Evolutionary conservation across 805 yeast species (phyloP), one percentile per base, ranked within the genome.

Genomic region (Scheffersomyces stipitis): DNA sequence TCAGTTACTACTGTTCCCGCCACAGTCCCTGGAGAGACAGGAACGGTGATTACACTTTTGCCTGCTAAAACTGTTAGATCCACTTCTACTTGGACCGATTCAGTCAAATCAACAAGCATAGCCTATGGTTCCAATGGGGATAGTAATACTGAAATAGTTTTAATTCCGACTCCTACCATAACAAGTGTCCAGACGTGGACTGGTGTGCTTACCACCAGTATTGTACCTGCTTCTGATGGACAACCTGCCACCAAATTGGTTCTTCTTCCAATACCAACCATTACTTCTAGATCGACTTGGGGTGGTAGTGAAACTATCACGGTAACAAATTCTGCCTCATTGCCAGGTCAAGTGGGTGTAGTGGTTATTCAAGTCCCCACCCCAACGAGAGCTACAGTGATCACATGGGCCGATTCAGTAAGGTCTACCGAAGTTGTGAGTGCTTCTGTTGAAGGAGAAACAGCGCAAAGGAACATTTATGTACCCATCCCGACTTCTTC

Each of bases 21-120:
- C 15, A 15, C 45, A 15, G 35, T 31, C 2, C 41, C 36, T 14
- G 30, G 30, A 5, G 18, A 28, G 17, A 55, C 59, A 4, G 46
- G 37, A 31, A 52, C 58, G 3, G 53, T 18, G 52, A 49, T 15
- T 58, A 57, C 26, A 37, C 31, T 35, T 42, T 22, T 15, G 17
- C 34, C 5, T 24, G 37, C 10, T 8, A 42, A 24, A 9, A 37
- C 45, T 7, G 40, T 37, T 28, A 44, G 52, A 44, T 53, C n/a
- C n/a, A 26, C 26, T 5, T 15, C 14, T 10, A 34, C 37, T 13
- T 34, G 37, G 37, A 27, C 37, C 8, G 8, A 34, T 12, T 37
- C 31, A 7, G 31, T 40, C n/a, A 24, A 34, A 4, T 37, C 40
- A 5, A 28, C 29, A n/a, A 41, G 49, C 6, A 20, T 30, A 8